Evolutionary conservation across 805 yeast genomes (phyloP), one percentile per base, ranked within the genome.

Genomic region (Nakazawaea wyomingensis): DNA sequence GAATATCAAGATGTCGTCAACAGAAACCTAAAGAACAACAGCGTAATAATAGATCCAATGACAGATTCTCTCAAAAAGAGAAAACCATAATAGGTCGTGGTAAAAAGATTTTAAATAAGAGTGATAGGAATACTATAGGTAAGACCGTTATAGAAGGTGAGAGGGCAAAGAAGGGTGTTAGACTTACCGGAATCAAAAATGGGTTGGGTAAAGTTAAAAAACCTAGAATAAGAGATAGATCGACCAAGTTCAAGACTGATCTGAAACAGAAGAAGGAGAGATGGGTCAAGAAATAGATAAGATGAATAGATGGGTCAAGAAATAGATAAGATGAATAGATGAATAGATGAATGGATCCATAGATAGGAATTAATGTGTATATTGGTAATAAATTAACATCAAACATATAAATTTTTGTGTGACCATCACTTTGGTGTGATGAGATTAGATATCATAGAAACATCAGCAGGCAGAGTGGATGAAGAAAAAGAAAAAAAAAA

Each of bases 61-160:
- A 57, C 8, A 58, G 62, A 22, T 64, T 85, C 41, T 72, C 74
- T 20, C 87, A 82, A 33, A 72, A 74, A 33, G 93, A 85, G 60
- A 84, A 72, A 62, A 83, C 95, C 13, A 76, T 76, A 54, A 61
- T 86, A 30, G 96, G 96, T 29, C 76, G 96, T 61, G 96, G 93
- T 17, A 75, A 74, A 54, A 71, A 77, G 44, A 70, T 84, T 4
- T 69, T 89, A 35, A 91, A 91, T 40, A 86, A 81, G 57, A 85
- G 89, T 41, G 96, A 86, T 58, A 76, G 84, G 54, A 74, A 83
- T 28, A 71, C 82, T 18, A 74, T 80, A 7, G 91, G 91, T 39
- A 67, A 68, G 50, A 54, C 65, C 40, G 57, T 77, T 46, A 59
- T 80, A 28, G 96, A 88, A 66, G 96, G 96, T 49, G 66, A 74